A percentile compares a stretch with the other conserved stretches of the same genome.
These are phyloP conservation scores for Schoenoplectus triqueter DNA, from an alignment of 202 grass and related monocot genomes.

Conservation along the genomic window DNA sequence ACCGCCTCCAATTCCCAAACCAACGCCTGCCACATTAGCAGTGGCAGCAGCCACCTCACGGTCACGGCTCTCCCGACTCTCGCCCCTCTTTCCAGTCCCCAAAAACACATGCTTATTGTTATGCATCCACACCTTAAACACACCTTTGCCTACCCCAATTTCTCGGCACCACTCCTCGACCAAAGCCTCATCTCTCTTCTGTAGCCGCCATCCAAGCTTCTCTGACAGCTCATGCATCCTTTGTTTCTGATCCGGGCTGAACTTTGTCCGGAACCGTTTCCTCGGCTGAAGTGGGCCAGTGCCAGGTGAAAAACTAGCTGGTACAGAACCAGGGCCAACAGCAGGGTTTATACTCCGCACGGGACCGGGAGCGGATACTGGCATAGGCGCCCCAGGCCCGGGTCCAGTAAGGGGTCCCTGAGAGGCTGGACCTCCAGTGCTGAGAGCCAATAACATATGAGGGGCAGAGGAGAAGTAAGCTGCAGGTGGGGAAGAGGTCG, in stretches of 20 bases:
- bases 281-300: slow-evolving; percentile 30
- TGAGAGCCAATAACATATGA: slow-evolving; percentile 88
- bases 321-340: background rate
- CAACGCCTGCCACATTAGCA: slow-evolving; percentile 21
- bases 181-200: slow-evolving; percentile 86
- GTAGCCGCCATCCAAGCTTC: slow-evolving; percentile 89
- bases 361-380: slow-evolving; percentile 36
- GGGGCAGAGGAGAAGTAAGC: slow-evolving; percentile 57
- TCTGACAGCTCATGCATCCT: slow-evolving; percentile 97
- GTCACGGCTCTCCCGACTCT: slow-evolving; percentile 39
- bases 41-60: slow-evolving; percentile 27
- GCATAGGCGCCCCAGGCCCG: slow-evolving; percentile 35
- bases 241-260: slow-evolving; percentile 89
- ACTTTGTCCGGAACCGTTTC: slow-evolving; percentile 95
- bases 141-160: slow-evolving; percentile 89
- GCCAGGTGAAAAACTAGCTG: slow-evolving; percentile 31
- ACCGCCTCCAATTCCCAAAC: background rate
- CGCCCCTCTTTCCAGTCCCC: slow-evolving; percentile 40
- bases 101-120: slow-evolving; percentile 99
- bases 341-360: slow-evolving; percentile 31
- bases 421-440: slow-evolving; percentile 49
- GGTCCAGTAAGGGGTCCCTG: slow-evolving; percentile 23
- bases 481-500: slow-evolving; percentile 43
- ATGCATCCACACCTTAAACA: slow-evolving; percentile 99
- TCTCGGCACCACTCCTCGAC: slow-evolving; percentile 97